A percentile compares a stretch with the other conserved stretches of the same genome.
phyloP scores from a whole-genome alignment of 2,329 filamentous ascomycete species.

The Colletotrichum viniferum region DNA sequence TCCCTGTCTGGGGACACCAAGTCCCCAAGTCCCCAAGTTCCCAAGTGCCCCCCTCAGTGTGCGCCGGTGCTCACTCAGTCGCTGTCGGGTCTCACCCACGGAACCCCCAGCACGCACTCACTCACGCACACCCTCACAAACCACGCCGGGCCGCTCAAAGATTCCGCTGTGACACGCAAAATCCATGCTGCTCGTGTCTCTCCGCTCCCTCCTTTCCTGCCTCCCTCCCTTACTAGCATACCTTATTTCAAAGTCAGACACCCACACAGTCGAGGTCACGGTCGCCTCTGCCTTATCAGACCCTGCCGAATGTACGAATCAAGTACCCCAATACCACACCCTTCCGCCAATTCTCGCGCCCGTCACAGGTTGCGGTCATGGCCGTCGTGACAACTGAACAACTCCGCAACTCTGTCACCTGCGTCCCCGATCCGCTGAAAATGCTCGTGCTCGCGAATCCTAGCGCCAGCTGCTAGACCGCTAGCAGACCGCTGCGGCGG shows the following conservation, averaged over 20 bases:
- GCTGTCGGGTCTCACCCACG: neutral
- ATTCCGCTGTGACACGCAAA: neutral
- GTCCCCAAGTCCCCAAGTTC: neutral
- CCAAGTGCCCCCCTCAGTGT: neutral
- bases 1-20: neutral
- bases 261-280: neutral
- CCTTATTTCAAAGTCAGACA: neutral
- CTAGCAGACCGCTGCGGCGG: slow-evolving; percentile 3
- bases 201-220: neutral
- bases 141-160: neutral
- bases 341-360: neutral
- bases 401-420: slow-evolving; percentile 10
- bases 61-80: neutral
- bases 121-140: neutral
- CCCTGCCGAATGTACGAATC: neutral
- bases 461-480: neutral
- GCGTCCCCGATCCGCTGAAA: neutral
- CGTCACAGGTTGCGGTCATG: slow-evolving; percentile 5
- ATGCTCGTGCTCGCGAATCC: neutral
- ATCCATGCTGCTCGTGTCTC: neutral
- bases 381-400: slow-evolving; percentile 5
- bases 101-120: neutral
- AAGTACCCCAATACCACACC: slow-evolving; percentile 16
- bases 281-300: neutral
- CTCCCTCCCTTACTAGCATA: neutral